Evolutionary conservation across 805 yeast species (phyloP), one percentile per base, ranked within the genome.

Genomic region (Wickerhamomyces strasburgensis): DNA sequence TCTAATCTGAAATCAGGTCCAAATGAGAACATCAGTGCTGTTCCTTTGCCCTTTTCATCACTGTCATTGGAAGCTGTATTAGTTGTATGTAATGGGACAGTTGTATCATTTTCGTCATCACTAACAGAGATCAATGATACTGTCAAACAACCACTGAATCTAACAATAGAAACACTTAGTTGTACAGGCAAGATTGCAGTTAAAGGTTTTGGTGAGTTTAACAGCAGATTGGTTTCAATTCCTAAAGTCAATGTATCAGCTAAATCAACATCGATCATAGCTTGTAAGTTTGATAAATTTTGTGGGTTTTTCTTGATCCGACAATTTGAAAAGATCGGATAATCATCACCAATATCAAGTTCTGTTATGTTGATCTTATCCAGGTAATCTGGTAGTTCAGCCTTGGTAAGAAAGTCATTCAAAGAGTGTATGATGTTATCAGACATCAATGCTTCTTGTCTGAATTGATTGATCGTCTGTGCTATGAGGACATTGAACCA

Each of bases 401-500:
- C 75, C 6, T 58, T 57, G 9, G 62, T 62, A 31, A 90, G 65
- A 35, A 85, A 76, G 34, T 73, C 77, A 51, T 85, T 80, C 34
- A 93, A 65, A 1, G 88, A 79, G 46, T 84, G 81, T 43, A 89
- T 78, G 18, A 93, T 83, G 56, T 87, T 88, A 56, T 93, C 93
- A 33, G 88, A 78, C 29, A 74, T 68, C 39, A 86, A 62, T 0
- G 98, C 98, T 56, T 93, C 98, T n/a, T 80, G 73, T 39, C 98
- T 73, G 43, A 88, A 72, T 46, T 89, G 95, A 23, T 85, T 76
- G 18, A 93, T 78, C 6, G 88, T 80, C 57, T 93, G 97, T 0
- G 97, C 98, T 14, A 93, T 73, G 26, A 93, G 67, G 1, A 93
- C 97, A 47, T 90, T 93, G 59, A 93, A 87, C 98, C 98, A 93